Conservation (phyloP, 148 eudicot species). For the Nyssa sinensis region DNA sequence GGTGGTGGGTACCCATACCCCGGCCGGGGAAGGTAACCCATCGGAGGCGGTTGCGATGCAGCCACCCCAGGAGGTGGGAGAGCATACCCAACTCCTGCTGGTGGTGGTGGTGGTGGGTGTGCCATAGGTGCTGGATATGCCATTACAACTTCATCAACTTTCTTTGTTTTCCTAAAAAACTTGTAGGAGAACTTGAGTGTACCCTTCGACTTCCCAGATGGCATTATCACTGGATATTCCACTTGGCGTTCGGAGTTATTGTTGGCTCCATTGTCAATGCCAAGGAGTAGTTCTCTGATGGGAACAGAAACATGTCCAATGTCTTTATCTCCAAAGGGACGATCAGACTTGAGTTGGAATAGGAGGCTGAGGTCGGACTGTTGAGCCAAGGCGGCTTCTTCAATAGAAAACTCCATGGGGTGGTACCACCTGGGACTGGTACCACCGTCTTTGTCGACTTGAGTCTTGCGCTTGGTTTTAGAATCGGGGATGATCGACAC, state of each 20-base stretch:
- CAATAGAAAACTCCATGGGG: not conserved
- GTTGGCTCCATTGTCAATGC: not conserved
- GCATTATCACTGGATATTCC: not conserved
- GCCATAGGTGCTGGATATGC: not conserved
- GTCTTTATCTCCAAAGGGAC: not conserved
- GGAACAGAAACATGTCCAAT: not conserved
- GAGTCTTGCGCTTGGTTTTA: not conserved
- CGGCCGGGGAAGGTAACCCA: too few species aligned
- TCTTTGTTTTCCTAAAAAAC: too few species aligned
- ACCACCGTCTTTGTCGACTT: not conserved
- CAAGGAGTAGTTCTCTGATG: not conserved
- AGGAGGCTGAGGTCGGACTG: not conserved
- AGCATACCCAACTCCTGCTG: too few species aligned
- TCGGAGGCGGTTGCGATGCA: too few species aligned
- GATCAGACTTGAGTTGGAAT: not conserved
- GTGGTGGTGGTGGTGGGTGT: not conserved
- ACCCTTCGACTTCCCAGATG: conserved; percentile 2
- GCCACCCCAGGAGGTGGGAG: too few species aligned
- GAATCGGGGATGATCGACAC: not conserved
- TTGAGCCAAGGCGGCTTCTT: not conserved
- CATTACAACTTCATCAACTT: not conserved
- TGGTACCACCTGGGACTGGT: not conserved
- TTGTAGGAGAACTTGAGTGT: conserved; percentile 2
- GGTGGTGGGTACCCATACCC: too few species aligned
- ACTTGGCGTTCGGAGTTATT: not conserved